These are phyloP conservation scores for Lithospermum erythrorhizon DNA, from an alignment of 257 asterid species.

Conservation along the genomic window DNA sequence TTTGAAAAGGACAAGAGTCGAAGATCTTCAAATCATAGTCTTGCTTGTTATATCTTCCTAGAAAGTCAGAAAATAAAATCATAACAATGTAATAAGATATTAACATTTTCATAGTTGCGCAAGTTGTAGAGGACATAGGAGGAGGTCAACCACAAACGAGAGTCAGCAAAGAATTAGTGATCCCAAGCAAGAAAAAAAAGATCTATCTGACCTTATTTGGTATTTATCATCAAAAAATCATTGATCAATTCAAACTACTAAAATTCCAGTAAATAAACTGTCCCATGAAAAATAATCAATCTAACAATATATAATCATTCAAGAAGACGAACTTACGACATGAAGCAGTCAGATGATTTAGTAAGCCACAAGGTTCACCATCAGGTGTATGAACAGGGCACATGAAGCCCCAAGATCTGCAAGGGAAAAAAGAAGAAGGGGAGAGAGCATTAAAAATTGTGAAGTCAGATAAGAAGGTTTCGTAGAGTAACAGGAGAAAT, in stretches of 20 bases:
- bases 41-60: not conserved
- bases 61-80: not conserved
- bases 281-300: not conserved
- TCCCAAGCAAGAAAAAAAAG: too few species aligned
- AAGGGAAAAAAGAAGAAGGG: not conserved
- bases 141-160: not conserved
- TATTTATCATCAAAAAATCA: not conserved
- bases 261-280: not conserved
- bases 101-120: not conserved
- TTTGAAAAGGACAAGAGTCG: not conserved
- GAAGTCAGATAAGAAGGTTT: slow-evolving; percentile 1
- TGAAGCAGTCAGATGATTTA: slow-evolving; percentile 83
- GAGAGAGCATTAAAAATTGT: slow-evolving; percentile 5
- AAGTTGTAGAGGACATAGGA: not conserved
- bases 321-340: slow-evolving; percentile 60
- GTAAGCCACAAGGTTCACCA: slow-evolving; percentile 97
- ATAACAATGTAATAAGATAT: too few species aligned
- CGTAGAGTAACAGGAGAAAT: not conserved
- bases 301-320: slow-evolving; percentile 3
- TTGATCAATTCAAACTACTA: too few species aligned
- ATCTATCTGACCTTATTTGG: not conserved
- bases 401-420: slow-evolving; percentile 94
- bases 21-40: not conserved
- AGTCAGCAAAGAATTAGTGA: too few species aligned
- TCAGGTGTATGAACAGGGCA: slow-evolving; percentile 99